phyloP scores from a whole-genome alignment of 768 basidiomycete species.

The Xerocomus spinulosus region DNA sequence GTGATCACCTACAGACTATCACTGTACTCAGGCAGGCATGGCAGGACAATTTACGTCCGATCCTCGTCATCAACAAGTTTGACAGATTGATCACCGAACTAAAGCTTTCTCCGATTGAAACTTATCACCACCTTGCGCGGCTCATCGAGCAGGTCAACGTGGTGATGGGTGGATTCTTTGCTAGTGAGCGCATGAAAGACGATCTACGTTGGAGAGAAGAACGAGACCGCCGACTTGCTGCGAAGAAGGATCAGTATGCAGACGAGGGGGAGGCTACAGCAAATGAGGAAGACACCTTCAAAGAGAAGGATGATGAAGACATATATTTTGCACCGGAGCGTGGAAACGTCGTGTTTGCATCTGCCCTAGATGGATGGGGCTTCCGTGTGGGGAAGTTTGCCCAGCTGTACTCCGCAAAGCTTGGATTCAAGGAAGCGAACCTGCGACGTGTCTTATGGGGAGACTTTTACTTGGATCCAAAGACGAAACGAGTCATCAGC shows the following conservation, averaged over 20 bases:
- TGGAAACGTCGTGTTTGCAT: slow-evolving; percentile 95
- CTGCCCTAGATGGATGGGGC: slow-evolving; percentile 96
- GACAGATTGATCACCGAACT: slow-evolving; percentile 94
- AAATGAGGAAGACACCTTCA: slow-evolving; percentile 65
- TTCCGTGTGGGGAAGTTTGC: slow-evolving; percentile 94
- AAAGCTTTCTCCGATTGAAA: slow-evolving; percentile 84
- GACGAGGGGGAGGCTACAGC: slow-evolving; percentile 59
- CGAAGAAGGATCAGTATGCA: slow-evolving; percentile 65
- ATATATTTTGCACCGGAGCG: slow-evolving; percentile 95
- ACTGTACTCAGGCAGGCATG: slow-evolving; percentile 94
- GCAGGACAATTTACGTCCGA: slow-evolving; percentile 81
- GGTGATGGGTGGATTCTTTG: slow-evolving; percentile 96
- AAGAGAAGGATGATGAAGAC: slow-evolving; percentile 96
- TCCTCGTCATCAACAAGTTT: slow-evolving; percentile 95
- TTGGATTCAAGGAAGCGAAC: slow-evolving; percentile 86
- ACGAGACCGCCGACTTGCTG: slow-evolving; percentile 73
- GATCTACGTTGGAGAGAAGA: slow-evolving; percentile 93
- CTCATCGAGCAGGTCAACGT: slow-evolving; percentile 97
- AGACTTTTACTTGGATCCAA: slow-evolving; percentile 94
- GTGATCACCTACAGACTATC: slow-evolving; percentile 61
- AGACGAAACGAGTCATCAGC: slow-evolving; percentile 88
- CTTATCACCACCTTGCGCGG: slow-evolving; percentile 89
- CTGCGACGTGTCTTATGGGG: slow-evolving; percentile 91
- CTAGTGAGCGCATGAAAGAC: slow-evolving; percentile 94
- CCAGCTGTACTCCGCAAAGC: slow-evolving; percentile 82